These are phyloP conservation scores for Solanum dulcamara DNA, from an alignment of 257 asterid species.

Conservation along the genomic window DNA sequence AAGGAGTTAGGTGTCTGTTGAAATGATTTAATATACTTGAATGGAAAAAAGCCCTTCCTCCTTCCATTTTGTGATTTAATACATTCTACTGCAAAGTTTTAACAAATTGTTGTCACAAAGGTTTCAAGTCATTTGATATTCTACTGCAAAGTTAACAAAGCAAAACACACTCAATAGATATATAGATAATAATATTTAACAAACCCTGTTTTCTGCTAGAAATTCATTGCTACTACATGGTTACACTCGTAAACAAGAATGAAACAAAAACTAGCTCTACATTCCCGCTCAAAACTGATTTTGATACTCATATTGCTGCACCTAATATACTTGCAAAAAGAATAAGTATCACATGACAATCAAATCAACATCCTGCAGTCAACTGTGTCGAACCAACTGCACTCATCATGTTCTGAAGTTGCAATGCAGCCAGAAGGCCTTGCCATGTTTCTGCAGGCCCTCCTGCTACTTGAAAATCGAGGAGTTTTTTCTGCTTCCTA, in stretches of 20 bases:
- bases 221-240: background rate
- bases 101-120: background rate
- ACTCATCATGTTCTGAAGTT: constrained; percentile 58
- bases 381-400: constrained; percentile 41
- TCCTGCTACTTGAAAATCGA: constrained; percentile 61
- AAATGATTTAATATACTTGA: background rate
- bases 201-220: background rate
- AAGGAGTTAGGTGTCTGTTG: background rate
- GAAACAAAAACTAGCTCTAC: background rate
- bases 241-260: background rate
- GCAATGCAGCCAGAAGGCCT: constrained; percentile 84
- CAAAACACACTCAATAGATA: background rate
- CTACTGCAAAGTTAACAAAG: background rate
- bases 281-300: background rate
- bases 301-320: background rate
- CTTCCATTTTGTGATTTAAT: background rate
- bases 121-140: background rate
- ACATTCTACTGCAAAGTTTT: background rate
- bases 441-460: constrained; percentile 73
- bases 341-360: background rate
- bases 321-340: background rate
- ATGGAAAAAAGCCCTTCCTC: background rate
- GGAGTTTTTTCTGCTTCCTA: constrained; percentile 67
- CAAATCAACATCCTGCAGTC: constrained; percentile 28
- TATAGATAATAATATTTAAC: background rate